Conservation (phyloP, 108 stramenopile species). For the Skeletonema grethae region DNA sequence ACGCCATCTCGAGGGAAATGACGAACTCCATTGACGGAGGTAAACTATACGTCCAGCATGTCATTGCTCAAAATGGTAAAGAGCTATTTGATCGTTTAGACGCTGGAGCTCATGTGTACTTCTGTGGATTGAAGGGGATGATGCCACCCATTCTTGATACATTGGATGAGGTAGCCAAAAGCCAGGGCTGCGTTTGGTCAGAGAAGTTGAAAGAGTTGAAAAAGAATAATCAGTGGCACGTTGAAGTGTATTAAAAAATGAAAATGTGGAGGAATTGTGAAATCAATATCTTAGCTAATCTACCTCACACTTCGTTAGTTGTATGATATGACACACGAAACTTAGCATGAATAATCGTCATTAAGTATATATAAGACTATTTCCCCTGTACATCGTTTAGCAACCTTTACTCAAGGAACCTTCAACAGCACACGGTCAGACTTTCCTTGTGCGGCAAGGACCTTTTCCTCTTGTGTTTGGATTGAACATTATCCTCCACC, state of each 20-base stretch:
- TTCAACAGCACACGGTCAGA: no score
- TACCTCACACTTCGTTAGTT: not conserved
- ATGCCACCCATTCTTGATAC: constrained; percentile 87
- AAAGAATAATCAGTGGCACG: constrained; percentile 78
- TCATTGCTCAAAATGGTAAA: constrained; percentile 68
- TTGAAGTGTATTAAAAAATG: constrained; percentile 89
- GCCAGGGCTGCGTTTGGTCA: constrained; percentile 63
- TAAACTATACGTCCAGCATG: constrained; percentile 87
- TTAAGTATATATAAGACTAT: no score
- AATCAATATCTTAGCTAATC: no score
- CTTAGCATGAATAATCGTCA: no score
- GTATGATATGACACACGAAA: not conserved
- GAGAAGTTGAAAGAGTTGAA: constrained; percentile 64
- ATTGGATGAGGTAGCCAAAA: constrained; percentile 65
- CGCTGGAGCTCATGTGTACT: constrained; percentile 77
- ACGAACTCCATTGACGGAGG: constrained; percentile 67
- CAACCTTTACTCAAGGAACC: not conserved
- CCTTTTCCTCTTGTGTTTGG: no score
- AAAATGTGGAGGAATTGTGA: not conserved
- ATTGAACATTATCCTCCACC: not conserved
- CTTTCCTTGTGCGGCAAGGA: no score
- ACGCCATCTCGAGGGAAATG: constrained; percentile 86
- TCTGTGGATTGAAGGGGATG: constrained; percentile 93
- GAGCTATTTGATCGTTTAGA: constrained; percentile 69
- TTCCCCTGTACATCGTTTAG: not conserved